Percentiles rank a stretch among this genome's conserved stretches.
phyloP scores from a whole-genome alignment of 108 stramenopile genomes.

The Cyclostephanos invisitatus region DNA sequence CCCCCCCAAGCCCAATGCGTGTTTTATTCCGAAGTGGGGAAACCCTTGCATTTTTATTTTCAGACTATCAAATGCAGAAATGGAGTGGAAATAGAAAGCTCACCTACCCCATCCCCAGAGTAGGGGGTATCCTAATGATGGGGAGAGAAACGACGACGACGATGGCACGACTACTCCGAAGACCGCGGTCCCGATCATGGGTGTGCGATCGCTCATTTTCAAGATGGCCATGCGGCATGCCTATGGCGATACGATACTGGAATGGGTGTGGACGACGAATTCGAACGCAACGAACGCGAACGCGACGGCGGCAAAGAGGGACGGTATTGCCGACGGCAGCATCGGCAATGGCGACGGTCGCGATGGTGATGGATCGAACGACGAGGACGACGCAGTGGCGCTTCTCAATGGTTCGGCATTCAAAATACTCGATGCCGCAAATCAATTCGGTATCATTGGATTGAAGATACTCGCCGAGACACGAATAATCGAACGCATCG shows the following conservation, averaged over 20 bases:
- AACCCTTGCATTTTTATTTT: too few relatives aligned
- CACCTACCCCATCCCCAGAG: too few relatives aligned
- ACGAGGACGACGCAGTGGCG: background rate
- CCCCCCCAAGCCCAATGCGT: too few relatives aligned
- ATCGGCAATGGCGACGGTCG: background rate
- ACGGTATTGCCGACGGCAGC: background rate
- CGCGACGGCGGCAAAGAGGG: background rate
- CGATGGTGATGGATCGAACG: background rate
- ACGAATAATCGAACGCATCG: constrained; percentile 12
- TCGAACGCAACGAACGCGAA: background rate
- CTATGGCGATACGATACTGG: constrained; percentile 32
- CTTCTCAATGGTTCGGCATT: constrained; percentile 18
- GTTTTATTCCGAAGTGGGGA: too few relatives aligned
- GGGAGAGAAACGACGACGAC: too few relatives aligned
- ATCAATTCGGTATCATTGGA: constrained; percentile 31
- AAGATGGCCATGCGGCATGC: constrained; percentile 30
- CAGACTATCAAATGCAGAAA: too few relatives aligned
- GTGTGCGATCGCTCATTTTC: constrained; percentile 9
- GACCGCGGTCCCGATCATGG: constrained; percentile 25
- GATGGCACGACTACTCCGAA: too few relatives aligned
- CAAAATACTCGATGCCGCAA: constrained; percentile 36
- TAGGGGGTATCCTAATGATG: too few relatives aligned
- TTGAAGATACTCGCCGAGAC: constrained; percentile 43
- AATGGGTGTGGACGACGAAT: constrained; percentile 18
- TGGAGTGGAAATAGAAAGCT: too few relatives aligned